Evolutionary conservation across 495 filamentous ascomycete species (phyloP), one percentile per base, ranked within the genome.

Genomic region (Talaromyces wortmannii): DNA sequence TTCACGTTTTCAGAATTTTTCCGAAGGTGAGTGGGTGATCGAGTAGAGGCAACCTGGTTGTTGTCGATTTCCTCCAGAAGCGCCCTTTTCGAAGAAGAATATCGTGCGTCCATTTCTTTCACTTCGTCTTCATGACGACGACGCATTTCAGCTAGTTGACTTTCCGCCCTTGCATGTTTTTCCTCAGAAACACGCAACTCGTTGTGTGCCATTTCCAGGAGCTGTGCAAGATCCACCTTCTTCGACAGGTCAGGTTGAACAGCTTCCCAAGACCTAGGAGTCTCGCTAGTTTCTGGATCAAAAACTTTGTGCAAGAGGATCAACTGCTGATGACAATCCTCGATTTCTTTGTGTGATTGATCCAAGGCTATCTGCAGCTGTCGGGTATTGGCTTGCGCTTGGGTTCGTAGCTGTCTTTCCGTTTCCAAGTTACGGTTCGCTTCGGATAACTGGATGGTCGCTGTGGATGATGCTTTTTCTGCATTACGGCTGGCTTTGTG

Each of bases 401-500:
- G 94, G 8, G 74, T 79, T 18, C 89, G 85, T 42, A 96, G 76
- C 65, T 97, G 94, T 52, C 85, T 78, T 67, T 98, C 94, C 16
- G 90, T 91, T 60, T 97, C 94, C 12, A 98, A 80, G 52, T 83
- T 92, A 29, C 94, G 80, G 61, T 95, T 96, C 6, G 82, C 83
- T 67, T 98, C 94, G 0, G 90, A 89, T 4, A 98, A 73, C 63
- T 98, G 92, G 32, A 88, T 81, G 11, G 84, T 89, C 30, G 86
- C 79, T 23, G 81, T 85, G 2, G 92, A 96, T n/a, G 90, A 87
- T 11, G 83, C 81, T 61, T 95, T 94, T 70, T 98, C 94, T 13
- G 94, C 94, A 66, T 86, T 91, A 13, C 94, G 86, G 58, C 84
- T 95, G 42, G 85, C 85, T 72, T 97, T 94, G 60, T 94, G 92